Evolutionary conservation across 2,329 filamentous ascomycete species (phyloP).

Genomic region (Claviceps monticola): DNA sequence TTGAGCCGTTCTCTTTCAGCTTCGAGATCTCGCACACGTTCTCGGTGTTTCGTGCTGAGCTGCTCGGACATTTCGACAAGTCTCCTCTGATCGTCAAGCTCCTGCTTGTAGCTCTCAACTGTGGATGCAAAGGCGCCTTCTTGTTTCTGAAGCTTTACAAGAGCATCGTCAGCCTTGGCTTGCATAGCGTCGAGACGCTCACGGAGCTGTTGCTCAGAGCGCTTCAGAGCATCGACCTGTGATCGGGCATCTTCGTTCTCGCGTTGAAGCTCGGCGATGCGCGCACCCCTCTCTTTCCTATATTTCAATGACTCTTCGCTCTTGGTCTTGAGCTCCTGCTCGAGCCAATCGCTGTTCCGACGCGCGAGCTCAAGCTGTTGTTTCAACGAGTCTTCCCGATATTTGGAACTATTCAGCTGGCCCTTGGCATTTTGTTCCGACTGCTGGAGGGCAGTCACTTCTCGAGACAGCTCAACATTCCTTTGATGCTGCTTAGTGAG

Average conservation of each 20-base stretch:
- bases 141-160: slow-evolving; percentile 70
- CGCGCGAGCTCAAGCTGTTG: slow-evolving; percentile 83
- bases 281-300: slow-evolving; percentile 86
- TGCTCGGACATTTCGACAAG: slow-evolving; percentile 73
- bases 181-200: slow-evolving; percentile 72
- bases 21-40: slow-evolving; percentile 57
- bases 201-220: slow-evolving; percentile 67
- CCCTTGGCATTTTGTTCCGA: slow-evolving; percentile 71
- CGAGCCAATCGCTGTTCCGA: slow-evolving; percentile 86
- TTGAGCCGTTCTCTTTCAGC: slow-evolving; percentile 43
- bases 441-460: slow-evolving; percentile 71
- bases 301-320: slow-evolving; percentile 75
- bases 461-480: slow-evolving; percentile 67
- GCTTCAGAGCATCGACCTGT: slow-evolving; percentile 61
- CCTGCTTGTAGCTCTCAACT: slow-evolving; percentile 77
- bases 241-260: slow-evolving; percentile 74
- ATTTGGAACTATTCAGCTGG: slow-evolving; percentile 67
- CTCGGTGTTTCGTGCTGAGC: slow-evolving; percentile 57
- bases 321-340: slow-evolving; percentile 83
- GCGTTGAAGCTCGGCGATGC: slow-evolving; percentile 77
- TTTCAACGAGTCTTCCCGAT: slow-evolving; percentile 77
- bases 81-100: slow-evolving; percentile 67
- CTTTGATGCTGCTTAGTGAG: slow-evolving; percentile 82
- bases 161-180: slow-evolving; percentile 72
- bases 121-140: slow-evolving; percentile 69